Conservation (phyloP, 345 rosid species). For the Citrus australasica region DNA sequence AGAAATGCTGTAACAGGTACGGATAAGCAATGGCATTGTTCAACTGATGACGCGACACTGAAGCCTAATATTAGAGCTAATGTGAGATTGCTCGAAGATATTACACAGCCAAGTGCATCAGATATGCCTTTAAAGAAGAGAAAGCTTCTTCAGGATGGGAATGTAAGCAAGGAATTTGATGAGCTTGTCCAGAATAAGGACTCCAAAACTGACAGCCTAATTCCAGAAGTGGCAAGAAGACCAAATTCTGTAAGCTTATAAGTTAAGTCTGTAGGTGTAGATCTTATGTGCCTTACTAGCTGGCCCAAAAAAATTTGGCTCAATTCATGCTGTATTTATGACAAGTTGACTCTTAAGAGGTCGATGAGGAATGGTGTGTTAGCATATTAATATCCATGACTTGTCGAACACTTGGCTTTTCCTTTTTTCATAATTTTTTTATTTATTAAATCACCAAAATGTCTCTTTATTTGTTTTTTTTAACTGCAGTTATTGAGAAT, state of each 20-base stretch:
- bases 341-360: neutral
- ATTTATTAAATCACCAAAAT: neutral
- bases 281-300: neutral
- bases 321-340: neutral
- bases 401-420: neutral
- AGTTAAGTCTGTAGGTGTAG: neutral
- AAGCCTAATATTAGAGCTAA: conserved; percentile 17
- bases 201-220: conserved; percentile 13
- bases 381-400: neutral
- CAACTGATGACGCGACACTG: conserved; percentile 1
- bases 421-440: neutral
- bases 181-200: conserved; percentile 13
- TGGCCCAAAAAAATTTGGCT: neutral
- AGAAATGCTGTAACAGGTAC: conserved; percentile 11
- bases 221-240: conserved; percentile 21
- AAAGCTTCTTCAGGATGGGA: conserved; percentile 25
- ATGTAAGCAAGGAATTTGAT: conserved; percentile 1
- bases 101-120: conserved; percentile 14
- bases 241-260: conserved; percentile 28
- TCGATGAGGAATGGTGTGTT: neutral
- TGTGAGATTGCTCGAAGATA: conserved; percentile 12
- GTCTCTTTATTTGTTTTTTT: too few species aligned
- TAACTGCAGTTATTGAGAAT: neutral
- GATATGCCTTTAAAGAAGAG: conserved; percentile 34
- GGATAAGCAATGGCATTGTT: conserved; percentile 21